Percentiles rank a stretch among this genome's conserved stretches.
phyloP scores from a whole-genome alignment of 495 filamentous ascomycete species.

The Cetradonia linearis region DNA sequence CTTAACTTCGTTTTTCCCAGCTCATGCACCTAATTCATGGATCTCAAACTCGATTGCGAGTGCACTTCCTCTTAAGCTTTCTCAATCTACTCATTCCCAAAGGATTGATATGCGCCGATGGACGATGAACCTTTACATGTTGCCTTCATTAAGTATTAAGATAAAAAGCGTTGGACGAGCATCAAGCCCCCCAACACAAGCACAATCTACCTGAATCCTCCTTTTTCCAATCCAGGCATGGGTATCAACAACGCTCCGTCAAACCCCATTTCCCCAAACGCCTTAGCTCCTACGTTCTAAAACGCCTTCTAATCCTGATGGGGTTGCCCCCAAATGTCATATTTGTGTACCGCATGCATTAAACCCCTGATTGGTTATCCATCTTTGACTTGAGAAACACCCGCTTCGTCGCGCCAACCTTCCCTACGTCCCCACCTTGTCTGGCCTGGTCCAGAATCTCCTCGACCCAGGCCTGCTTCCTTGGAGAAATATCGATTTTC shows the following conservation, averaged over 20 bases:
- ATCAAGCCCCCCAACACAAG: background rate
- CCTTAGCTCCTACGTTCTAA: background rate
- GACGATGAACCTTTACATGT: no score
- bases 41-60: no score
- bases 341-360: background rate
- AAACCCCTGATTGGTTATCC: background rate
- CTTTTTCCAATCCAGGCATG: background rate
- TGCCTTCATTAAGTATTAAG: background rate
- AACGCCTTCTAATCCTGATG: background rate
- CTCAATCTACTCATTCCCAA: background rate
- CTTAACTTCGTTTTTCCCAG: no score
- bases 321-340: background rate
- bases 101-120: no score
- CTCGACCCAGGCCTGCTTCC: constrained; percentile 43
- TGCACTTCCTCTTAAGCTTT: no score
- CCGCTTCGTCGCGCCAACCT: constrained; percentile 23
- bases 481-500: constrained; percentile 38
- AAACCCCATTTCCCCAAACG: background rate
- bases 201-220: background rate
- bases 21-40: no score
- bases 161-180: background rate
- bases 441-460: constrained; percentile 23
- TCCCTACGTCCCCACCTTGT: constrained; percentile 21
- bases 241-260: background rate
- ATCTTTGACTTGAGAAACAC: constrained; percentile 20